Evolutionary conservation across 306 rosid species (phyloP).

Genomic region (Castanospermum australe): DNA sequence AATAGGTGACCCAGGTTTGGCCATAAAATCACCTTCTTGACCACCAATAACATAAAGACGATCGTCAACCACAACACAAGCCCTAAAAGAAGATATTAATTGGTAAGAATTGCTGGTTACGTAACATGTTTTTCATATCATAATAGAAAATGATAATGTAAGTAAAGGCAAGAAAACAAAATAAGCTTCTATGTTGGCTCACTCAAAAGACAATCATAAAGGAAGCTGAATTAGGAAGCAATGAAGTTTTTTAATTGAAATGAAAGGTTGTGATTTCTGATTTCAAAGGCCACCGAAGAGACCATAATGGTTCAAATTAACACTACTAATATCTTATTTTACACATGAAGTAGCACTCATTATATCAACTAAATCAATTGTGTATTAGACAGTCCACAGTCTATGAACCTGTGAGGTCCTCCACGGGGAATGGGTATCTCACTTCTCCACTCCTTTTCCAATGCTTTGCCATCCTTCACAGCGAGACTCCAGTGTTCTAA

Average conservation of each 20-base stretch:
- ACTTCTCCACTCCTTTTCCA: slow-evolving; percentile 76
- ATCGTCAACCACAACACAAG: slow-evolving; percentile 74
- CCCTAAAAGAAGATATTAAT: slow-evolving; percentile 47
- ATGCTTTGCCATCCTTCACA: slow-evolving; percentile 75
- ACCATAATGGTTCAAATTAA: slow-evolving; percentile 9
- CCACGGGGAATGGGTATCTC: slow-evolving; percentile 95
- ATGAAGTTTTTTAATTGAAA: neutral
- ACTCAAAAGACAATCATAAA: slow-evolving; percentile 7
- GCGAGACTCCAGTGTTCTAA: slow-evolving; percentile 96
- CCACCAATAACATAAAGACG: slow-evolving; percentile 88
- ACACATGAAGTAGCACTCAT: neutral
- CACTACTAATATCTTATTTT: neutral
- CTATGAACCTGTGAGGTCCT: slow-evolving; percentile 88
- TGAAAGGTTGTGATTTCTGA: neutral
- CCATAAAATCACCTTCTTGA: slow-evolving; percentile 99
- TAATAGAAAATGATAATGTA: neutral
- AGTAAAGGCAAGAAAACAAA: slow-evolving; percentile 15
- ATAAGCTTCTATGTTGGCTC: neutral
- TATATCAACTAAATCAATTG: slow-evolving; percentile 1
- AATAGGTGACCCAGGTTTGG: slow-evolving; percentile 94
- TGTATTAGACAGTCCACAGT: neutral
- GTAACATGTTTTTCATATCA: no score
- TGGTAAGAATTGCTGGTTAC: slow-evolving; percentile 15
- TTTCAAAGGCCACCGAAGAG: slow-evolving; percentile 9
- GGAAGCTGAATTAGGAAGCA: neutral